A percentile compares a stretch with the other conserved stretches of the same genome.
Evolutionary conservation across 768 basidiomycete genomes (phyloP).

Genomic region (Panaeolus cyanescens): DNA sequence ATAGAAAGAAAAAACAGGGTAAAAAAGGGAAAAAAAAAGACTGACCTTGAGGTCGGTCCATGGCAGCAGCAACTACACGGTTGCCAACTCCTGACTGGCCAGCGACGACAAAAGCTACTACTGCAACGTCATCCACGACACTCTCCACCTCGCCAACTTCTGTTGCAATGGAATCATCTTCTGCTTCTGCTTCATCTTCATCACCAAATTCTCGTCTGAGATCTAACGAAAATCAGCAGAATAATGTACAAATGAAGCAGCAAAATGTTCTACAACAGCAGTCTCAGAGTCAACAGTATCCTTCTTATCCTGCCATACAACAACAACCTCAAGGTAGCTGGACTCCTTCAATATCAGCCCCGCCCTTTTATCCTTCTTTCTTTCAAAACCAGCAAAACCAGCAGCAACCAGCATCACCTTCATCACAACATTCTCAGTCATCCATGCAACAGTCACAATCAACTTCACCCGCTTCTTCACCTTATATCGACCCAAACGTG

Average conservation of each 20-base stretch:
- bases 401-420: constrained; percentile 42
- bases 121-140: constrained; percentile 1
- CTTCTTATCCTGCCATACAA: constrained; percentile 70
- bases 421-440: constrained; percentile 55
- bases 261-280: constrained; percentile 27
- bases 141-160: constrained; percentile 8
- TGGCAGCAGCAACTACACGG: constrained; percentile 1
- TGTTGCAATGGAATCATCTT: constrained; percentile 1
- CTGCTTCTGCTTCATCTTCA: constrained; percentile 4
- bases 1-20: no score
- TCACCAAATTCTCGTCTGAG: constrained; percentile 2
- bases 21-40: neutral
- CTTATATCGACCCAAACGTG: constrained; percentile 65
- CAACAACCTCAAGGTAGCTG: constrained; percentile 72
- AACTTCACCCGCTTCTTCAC: constrained; percentile 46
- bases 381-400: constrained; percentile 73
- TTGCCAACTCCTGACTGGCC: constrained; percentile 2
- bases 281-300: constrained; percentile 23
- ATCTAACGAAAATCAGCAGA: constrained; percentile 7
- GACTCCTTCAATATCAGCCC: constrained; percentile 65
- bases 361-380: constrained; percentile 78
- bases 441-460: constrained; percentile 55
- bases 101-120: neutral
- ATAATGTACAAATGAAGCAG: constrained; percentile 12
- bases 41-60: constrained; percentile 2